Conservation (phyloP, 2,329 filamentous ascomycete genomes). For the Cercospora canescens region DNA sequence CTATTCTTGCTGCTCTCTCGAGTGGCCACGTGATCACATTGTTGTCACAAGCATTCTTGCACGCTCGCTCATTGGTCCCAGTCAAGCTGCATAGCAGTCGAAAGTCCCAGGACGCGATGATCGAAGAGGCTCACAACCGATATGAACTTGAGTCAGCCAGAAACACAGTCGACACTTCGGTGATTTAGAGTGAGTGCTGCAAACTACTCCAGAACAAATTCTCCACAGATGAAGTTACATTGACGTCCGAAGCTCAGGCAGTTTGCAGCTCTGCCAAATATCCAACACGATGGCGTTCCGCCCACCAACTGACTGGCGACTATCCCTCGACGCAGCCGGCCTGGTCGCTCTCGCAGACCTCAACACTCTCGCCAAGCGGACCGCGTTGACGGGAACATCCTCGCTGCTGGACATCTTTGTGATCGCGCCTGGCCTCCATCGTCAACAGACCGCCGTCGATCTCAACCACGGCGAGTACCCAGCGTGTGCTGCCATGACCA, state of each 20-base stretch:
- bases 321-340: slow-evolving; percentile 45
- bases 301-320: not conserved
- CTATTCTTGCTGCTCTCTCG: too few species aligned
- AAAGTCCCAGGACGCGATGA: too few species aligned
- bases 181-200: too few species aligned
- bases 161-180: too few species aligned
- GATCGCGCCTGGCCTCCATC: slow-evolving; percentile 62
- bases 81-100: too few species aligned
- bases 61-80: too few species aligned
- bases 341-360: slow-evolving; percentile 62
- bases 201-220: too few species aligned
- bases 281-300: not conserved
- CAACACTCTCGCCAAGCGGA: slow-evolving; percentile 56
- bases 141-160: too few species aligned
- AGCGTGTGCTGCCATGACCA: slow-evolving; percentile 46
- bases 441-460: slow-evolving; percentile 57
- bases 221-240: not conserved
- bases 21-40: too few species aligned
- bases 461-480: slow-evolving; percentile 43
- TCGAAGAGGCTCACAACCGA: too few species aligned
- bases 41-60: too few species aligned
- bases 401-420: slow-evolving; percentile 59
- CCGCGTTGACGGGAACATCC: slow-evolving; percentile 57
- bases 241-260: not conserved
- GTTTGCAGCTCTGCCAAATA: too few species aligned